These are phyloP conservation scores for Cynanchum wilfordii DNA, from an alignment of 257 asterid genomes.

Conservation along the genomic window DNA sequence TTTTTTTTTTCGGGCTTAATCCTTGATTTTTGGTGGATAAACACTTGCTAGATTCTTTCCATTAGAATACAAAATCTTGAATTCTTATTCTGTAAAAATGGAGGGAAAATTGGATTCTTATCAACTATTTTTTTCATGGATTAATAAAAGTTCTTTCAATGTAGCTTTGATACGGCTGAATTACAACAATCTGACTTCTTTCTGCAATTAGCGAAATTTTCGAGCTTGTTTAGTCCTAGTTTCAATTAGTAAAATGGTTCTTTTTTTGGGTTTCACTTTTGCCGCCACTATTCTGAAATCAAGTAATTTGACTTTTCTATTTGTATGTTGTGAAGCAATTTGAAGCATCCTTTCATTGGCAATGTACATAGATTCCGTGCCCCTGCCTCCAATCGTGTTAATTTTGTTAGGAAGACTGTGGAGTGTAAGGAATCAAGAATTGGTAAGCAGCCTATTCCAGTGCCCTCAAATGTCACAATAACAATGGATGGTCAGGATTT, in stretches of 20 bases:
- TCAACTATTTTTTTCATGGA: neutral
- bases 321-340: conserved; percentile 26
- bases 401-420: conserved; percentile 40
- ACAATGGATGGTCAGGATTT: conserved; percentile 68
- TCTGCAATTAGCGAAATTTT: too few species aligned
- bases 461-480: conserved; percentile 73
- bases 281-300: neutral
- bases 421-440: conserved; percentile 97
- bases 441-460: conserved; percentile 83
- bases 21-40: neutral
- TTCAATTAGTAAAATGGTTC: neutral
- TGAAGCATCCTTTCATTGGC: conserved; percentile 50
- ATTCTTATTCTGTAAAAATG: neutral
- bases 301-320: neutral
- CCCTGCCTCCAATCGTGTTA: conserved; percentile 26
- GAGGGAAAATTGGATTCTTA: neutral
- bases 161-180: neutral
- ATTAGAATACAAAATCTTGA: neutral
- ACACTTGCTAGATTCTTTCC: neutral
- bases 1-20: neutral
- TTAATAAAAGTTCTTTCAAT: neutral
- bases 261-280: neutral
- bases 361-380: conserved; percentile 41
- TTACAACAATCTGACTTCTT: neutral
- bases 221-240: neutral